These are phyloP conservation scores for Lentinula edodes DNA, from an alignment of 768 basidiomycete species.

Conservation along the genomic window DNA sequence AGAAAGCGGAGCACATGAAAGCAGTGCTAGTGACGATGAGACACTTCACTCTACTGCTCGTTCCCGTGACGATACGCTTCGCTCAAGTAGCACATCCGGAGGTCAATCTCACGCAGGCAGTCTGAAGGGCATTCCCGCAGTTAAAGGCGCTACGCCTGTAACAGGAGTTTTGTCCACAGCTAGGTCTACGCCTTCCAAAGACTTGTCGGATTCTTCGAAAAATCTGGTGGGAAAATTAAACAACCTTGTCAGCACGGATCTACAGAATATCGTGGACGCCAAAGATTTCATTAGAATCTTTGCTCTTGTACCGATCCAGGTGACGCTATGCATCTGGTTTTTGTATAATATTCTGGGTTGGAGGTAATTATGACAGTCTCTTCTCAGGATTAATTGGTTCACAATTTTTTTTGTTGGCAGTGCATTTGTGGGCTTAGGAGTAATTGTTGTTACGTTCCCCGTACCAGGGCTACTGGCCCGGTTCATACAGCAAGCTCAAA, in stretches of 20 bases:
- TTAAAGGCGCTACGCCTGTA: background rate
- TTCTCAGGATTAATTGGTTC: background rate
- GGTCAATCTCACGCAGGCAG: slow-evolving; percentile 1
- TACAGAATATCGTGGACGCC: slow-evolving; percentile 29
- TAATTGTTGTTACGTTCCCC: slow-evolving; percentile 34
- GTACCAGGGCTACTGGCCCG: slow-evolving; percentile 28
- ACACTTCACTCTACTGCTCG: background rate
- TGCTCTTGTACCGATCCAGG: background rate
- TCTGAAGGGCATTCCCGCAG: background rate
- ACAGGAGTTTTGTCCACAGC: background rate
- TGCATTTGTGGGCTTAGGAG: slow-evolving; percentile 35
- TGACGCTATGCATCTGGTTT: slow-evolving; percentile 1
- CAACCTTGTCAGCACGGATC: slow-evolving; percentile 45
- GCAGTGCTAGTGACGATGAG: background rate
- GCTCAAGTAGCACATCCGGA: background rate
- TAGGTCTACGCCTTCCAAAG: background rate
- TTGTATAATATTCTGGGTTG: slow-evolving; percentile 5
- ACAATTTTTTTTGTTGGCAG: slow-evolving; percentile 11
- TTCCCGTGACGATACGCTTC: background rate
- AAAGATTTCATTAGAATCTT: slow-evolving; percentile 1
- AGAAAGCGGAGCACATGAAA: background rate
- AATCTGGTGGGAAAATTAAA: slow-evolving; percentile 48
- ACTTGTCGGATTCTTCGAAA: slow-evolving; percentile 7
- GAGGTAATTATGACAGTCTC: background rate
- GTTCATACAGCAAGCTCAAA: slow-evolving; percentile 11